Evolutionary conservation across 306 rosid genomes (phyloP), one percentile per base, ranked within the genome.

Genomic region (Alnus glutinosa): DNA sequence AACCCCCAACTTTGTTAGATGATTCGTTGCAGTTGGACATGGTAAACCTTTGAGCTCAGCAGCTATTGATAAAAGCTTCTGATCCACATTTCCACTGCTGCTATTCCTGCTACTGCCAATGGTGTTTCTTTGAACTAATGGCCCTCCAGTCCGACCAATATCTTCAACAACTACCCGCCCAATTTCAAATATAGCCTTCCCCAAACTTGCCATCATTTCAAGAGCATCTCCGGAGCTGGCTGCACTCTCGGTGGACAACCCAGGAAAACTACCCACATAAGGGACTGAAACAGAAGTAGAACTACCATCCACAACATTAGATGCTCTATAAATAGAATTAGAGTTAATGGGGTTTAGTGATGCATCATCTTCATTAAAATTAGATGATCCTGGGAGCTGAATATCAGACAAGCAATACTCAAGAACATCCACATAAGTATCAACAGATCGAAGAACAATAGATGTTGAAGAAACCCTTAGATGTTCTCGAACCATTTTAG

Each of bases 81-180:
- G 87, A 79, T 91, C 90, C 70, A 62, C 82, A 77, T 72, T 77
- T 84, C 84, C 91, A 69, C 83, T 52, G 78, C 80, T 83, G 79
- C 76, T 61, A 73, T 48, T 75, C 58, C 74, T 85, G 80, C 83
- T 74, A 34, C 91, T 80, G 10, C 82, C 79, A 73, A 78, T 74
- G 47, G 79, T 63, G 76, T 87, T 88, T 79, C 75, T 83, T 78
- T 85, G 85, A 87, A 77, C 85, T 78, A 75, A 69, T 9, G 97
- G 89, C 78, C 88, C 88, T 61, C 97, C 98, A 70, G 87, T 47
- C 86, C 93, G 87, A 79, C 98, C 97, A 78, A 94, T 91, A 77
- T 94, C 98, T 83, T 87, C 98, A 77, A 92, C 97, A 80, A 94
- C 97, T 71, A 89, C 97, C n/a, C 97, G 92, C 49, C 98, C 97